Percentiles rank a stretch among this genome's conserved stretches.
Conservation (phyloP, 2,329 filamentous ascomycete species). For the Pezicula carpinea region DNA sequence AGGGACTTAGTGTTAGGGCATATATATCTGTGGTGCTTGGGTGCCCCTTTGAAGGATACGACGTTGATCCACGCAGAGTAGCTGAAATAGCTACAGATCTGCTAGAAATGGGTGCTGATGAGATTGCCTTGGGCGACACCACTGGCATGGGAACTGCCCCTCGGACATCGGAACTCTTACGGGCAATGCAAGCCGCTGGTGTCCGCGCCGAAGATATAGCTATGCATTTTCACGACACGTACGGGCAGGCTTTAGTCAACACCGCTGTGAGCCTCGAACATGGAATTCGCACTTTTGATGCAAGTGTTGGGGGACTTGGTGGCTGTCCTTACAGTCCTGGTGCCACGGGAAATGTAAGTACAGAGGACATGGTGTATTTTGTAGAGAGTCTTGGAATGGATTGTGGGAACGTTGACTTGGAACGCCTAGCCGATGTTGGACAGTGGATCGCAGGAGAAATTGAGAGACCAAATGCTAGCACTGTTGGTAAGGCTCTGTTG, state of each 20-base stretch:
- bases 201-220: constrained; percentile 68
- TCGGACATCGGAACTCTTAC: constrained; percentile 59
- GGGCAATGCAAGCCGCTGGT: constrained; percentile 60
- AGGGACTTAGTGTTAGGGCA: constrained; percentile 65
- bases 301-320: constrained; percentile 73
- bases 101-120: constrained; percentile 82
- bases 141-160: constrained; percentile 86
- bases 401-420: constrained; percentile 63
- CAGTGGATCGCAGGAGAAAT: constrained; percentile 65
- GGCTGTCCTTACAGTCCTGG: constrained; percentile 84
- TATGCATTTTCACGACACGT: constrained; percentile 87
- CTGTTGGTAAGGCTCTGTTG: constrained; percentile 61
- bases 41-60: constrained; percentile 69
- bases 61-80: constrained; percentile 58
- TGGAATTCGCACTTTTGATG: constrained; percentile 75
- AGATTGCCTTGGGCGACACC: constrained; percentile 86
- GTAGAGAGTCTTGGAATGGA: constrained; percentile 69
- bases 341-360: constrained; percentile 81
- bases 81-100: constrained; percentile 64
- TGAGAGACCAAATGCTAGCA: constrained; percentile 58
- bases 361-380: constrained; percentile 79
- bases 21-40: constrained; percentile 79
- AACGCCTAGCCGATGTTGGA: constrained; percentile 63
- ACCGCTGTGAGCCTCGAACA: constrained; percentile 71
- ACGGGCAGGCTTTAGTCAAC: constrained; percentile 81